phyloP scores from a whole-genome alignment of 176 grass and related monocot species.

The Hordeum marinum region DNA sequence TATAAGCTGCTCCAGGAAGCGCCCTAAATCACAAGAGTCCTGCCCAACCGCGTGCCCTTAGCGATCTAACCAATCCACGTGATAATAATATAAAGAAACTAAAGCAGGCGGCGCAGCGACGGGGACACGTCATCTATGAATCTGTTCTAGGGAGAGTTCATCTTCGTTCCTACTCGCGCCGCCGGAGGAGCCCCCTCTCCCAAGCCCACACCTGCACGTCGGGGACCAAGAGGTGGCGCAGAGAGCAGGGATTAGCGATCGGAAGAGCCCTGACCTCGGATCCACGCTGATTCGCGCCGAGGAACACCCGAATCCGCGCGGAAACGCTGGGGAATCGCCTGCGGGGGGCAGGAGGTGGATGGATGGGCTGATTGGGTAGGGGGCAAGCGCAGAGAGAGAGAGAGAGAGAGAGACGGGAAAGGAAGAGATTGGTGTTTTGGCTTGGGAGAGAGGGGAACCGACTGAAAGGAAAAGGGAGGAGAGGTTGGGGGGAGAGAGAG shows the following conservation, averaged over 20 bases:
- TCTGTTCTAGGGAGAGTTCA: slow-evolving; percentile 1
- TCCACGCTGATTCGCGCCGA: slow-evolving; percentile 15
- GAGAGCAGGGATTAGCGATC: slow-evolving; percentile 18
- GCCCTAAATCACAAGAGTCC: not conserved
- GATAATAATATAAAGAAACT: not conserved
- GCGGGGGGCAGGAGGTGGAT: not conserved
- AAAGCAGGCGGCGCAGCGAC: not conserved
- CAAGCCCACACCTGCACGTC: not conserved
- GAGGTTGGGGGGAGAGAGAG: not conserved
- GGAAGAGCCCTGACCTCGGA: slow-evolving; percentile 14
- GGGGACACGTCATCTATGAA: not conserved
- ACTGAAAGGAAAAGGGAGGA: not conserved
- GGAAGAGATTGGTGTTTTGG: slow-evolving; percentile 11
- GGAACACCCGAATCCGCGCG: not conserved
- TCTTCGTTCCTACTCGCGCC: not conserved
- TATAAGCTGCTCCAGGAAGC: not conserved
- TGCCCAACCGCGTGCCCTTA: not conserved
- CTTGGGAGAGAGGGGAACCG: slow-evolving; percentile 2
- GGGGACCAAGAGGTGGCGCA: not conserved
- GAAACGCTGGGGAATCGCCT: not conserved
- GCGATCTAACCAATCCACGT: not conserved
- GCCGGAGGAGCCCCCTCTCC: not conserved
- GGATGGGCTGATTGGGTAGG: not conserved
- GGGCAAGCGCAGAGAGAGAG: not conserved
- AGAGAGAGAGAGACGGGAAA: not conserved